Base-by-base conservation (phyloP, 176 grass and related monocot genomes). In the Saccharum officinarum region DNA sequence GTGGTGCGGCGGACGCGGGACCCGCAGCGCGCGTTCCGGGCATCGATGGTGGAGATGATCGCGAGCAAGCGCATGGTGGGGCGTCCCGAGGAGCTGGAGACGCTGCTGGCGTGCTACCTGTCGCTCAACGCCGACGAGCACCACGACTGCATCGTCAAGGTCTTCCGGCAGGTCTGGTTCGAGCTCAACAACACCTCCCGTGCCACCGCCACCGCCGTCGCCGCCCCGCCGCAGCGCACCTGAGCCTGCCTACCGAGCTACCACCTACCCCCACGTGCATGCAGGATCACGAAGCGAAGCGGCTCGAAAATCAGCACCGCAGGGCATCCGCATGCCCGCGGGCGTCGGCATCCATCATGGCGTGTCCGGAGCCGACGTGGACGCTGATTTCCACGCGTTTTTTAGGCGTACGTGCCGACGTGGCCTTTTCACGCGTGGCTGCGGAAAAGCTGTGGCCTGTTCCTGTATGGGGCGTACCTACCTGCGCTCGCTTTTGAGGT, bases 21-120 rank as follows among this genome's bases (percentile, higher is more conserved):
- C 78, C 95, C 95, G 18, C 88, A 97, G 73, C 87, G 86, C 7
- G 90, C 87, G 59, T 97, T 97, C 88, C 80, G 90, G 83, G 83
- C 86, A 11, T 97, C 95, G 5, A 97, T 97, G 95, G 83, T 97
- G 83, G 95, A 91, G 77, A 97, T 97, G 95, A 97, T 94, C 66
- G 42, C 78, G 26, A 91, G 87, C 90, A 94, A 87, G 67, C 83
- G 86, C 42, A 97, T 97, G 78, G 83, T 94, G 69, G 83, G 92
- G 59, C 95, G 86, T 59, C 88, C 90, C 17, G 88, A 94, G 31
- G 92, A 97, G 86, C 86, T 97, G 67, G 94, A 97, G 90, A 88
- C 87, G 37, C 84, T 97, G 80, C 83, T 97, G 25, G 94, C 94
- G 50, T 97, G 94, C 87, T 97, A 97, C 84, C 90, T 97, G 28